Evolutionary conservation across 345 rosid genomes (phyloP).

Genomic region (rapeseed (Brassica napus)): DNA sequence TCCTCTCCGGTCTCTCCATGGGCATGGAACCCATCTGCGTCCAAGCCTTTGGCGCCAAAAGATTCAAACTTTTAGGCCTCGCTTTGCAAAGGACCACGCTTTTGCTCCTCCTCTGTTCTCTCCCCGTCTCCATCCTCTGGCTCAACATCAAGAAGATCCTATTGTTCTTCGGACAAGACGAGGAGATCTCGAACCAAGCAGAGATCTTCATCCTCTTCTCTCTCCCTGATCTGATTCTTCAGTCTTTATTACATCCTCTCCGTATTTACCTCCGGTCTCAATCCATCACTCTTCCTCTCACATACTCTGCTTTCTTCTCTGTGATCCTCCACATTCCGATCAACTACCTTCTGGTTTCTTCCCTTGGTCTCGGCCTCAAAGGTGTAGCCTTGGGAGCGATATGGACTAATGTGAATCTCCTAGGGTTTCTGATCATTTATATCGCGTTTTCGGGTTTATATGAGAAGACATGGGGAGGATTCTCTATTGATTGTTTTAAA

Average conservation of each 20-base stretch:
- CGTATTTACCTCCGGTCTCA: constrained; percentile 81
- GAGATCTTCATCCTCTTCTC: constrained; percentile 65
- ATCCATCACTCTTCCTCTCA: constrained; percentile 68
- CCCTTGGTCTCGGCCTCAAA: constrained; percentile 64
- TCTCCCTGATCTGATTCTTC: constrained; percentile 72
- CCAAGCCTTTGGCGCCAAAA: constrained; percentile 85
- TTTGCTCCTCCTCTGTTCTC: constrained; percentile 59
- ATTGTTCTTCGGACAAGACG: constrained; percentile 61
- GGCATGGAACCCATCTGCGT: constrained; percentile 96
- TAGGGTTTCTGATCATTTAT: constrained; percentile 57
- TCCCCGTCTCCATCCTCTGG: constrained; percentile 71
- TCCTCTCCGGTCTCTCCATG: constrained; percentile 82
- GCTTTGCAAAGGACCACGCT: constrained; percentile 68
- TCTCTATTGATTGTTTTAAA: constrained; percentile 56
- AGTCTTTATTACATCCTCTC: constrained; percentile 71
- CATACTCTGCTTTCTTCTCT: constrained; percentile 60
- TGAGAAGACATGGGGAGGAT: constrained; percentile 63
- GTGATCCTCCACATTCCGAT: constrained; percentile 71
- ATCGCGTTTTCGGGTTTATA: constrained; percentile 58
- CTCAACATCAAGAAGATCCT: constrained; percentile 69
- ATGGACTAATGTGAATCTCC: constrained; percentile 69
- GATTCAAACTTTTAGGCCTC: constrained; percentile 67
- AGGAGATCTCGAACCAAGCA: constrained; percentile 60
- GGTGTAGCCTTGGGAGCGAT: constrained; percentile 74
- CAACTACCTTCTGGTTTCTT: constrained; percentile 59